A percentile compares a stretch with the other conserved stretches of the same genome.
These are phyloP conservation scores for Hortaea sp. DNA, from an alignment of 2,329 filamentous ascomycete species.

Conservation along the genomic window DNA sequence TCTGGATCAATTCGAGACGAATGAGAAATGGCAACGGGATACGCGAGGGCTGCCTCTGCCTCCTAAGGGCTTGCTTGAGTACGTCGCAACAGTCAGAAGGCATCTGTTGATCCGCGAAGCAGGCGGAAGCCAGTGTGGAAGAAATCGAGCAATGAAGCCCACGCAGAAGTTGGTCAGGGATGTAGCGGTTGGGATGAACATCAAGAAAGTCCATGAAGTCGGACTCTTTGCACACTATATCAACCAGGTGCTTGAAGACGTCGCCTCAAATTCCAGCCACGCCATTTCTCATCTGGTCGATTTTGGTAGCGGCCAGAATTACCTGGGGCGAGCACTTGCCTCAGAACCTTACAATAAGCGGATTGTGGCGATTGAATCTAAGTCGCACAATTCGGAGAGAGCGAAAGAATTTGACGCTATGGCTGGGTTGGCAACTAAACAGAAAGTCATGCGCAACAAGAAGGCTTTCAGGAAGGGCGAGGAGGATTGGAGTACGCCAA, in stretches of 20 bases:
- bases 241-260: conserved; percentile 51
- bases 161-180: conserved; percentile 54
- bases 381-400: conserved; percentile 74
- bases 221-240: conserved; percentile 82
- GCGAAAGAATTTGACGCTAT: conserved; percentile 77
- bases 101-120: conserved; percentile 55
- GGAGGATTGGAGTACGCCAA: conserved; percentile 10
- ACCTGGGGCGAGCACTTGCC: conserved; percentile 79
- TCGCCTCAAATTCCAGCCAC: conserved; percentile 34
- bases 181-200: conserved; percentile 83
- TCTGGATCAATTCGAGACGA: conserved; percentile 36
- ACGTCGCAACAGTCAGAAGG: conserved; percentile 58
- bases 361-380: conserved; percentile 83
- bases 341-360: conserved; percentile 76
- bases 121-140: conserved; percentile 16
- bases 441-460: conserved; percentile 69
- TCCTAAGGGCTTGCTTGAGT: conserved; percentile 54
- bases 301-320: conserved; percentile 94
- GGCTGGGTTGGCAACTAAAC: conserved; percentile 64
- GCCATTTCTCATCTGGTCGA: conserved; percentile 79
- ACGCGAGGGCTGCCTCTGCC: conserved; percentile 41
- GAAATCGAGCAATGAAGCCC: conserved; percentile 21
- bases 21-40: conserved; percentile 4
- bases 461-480: conserved; percentile 55
- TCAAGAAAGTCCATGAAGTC: conserved; percentile 93